These are phyloP conservation scores for Inonotus obliquus DNA, from an alignment of 1,284 basidiomycete species.

Conservation along the genomic window DNA sequence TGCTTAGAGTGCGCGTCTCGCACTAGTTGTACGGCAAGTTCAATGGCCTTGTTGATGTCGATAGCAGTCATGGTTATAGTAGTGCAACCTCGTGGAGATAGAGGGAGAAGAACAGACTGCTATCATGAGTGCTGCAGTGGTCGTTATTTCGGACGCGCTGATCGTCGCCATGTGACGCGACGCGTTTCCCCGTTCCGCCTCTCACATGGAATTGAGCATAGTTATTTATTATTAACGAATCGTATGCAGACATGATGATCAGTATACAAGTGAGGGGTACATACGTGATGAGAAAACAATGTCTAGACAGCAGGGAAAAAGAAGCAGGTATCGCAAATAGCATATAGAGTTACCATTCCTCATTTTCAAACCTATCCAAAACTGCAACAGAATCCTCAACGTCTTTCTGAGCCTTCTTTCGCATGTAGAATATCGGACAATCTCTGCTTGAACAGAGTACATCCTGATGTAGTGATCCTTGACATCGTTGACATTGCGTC, in stretches of 20 bases:
- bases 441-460: slow-evolving; percentile 96
- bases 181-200: slow-evolving; percentile 3
- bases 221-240: neutral
- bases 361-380: slow-evolving; percentile 78
- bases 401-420: slow-evolving; percentile 95
- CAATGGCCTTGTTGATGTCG: slow-evolving; percentile 11
- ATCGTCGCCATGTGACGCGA: neutral
- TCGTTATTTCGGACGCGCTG: neutral
- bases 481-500: slow-evolving; percentile 96
- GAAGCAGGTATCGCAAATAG: neutral
- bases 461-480: slow-evolving; percentile 95
- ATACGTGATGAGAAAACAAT: neutral
- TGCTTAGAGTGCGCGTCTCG: slow-evolving; percentile 25
- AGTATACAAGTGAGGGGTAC: neutral
- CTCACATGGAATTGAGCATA: neutral
- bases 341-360: slow-evolving; percentile 46
- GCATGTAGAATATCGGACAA: slow-evolving; percentile 97
- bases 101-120: neutral
- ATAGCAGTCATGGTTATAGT: neutral
- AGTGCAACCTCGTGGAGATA: neutral
- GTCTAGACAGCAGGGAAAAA: neutral
- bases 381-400: slow-evolving; percentile 78
- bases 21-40: slow-evolving; percentile 26
- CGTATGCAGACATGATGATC: neutral
- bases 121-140: neutral